Evolutionary conservation across 2,329 filamentous ascomycete species (phyloP).

Genomic region (Pezicula carpinea): DNA sequence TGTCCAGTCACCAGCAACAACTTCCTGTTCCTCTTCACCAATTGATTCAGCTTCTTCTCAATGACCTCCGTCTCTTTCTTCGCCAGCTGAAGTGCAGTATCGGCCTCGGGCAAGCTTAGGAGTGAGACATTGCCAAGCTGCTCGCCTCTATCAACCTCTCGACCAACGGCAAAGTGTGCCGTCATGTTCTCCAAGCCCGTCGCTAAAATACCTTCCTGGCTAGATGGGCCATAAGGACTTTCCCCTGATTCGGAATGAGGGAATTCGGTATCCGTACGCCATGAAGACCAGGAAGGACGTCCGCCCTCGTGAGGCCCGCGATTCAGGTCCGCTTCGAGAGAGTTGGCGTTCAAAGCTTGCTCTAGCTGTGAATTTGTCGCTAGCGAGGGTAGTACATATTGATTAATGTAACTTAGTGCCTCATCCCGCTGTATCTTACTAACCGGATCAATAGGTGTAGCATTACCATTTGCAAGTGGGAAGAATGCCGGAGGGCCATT

Average conservation of each 20-base stretch:
- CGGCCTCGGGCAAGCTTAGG: slow-evolving; percentile 60
- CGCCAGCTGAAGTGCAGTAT: slow-evolving; percentile 44
- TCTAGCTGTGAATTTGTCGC: slow-evolving; percentile 30
- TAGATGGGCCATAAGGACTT: slow-evolving; percentile 11
- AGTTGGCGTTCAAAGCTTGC: slow-evolving; percentile 28
- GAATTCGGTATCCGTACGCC: slow-evolving; percentile 17
- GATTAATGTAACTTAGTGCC: slow-evolving; percentile 64
- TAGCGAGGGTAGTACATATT: slow-evolving; percentile 54
- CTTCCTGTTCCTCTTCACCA: slow-evolving; percentile 56
- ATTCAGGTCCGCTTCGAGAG: slow-evolving; percentile 23
- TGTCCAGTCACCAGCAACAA: slow-evolving; percentile 39
- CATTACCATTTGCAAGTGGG: slow-evolving; percentile 34
- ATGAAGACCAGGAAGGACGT: slow-evolving; percentile 21
- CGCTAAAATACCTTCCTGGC: slow-evolving; percentile 24
- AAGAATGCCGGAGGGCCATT: slow-evolving; percentile 61
- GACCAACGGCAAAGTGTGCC: slow-evolving; percentile 24
- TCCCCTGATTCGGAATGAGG: slow-evolving; percentile 12
- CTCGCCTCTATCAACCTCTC: slow-evolving; percentile 24
- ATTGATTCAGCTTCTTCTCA: slow-evolving; percentile 55
- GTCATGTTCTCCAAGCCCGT: slow-evolving; percentile 28
- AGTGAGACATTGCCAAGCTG: slow-evolving; percentile 33
- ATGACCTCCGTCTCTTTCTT: slow-evolving; percentile 57
- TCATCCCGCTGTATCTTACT: slow-evolving; percentile 64
- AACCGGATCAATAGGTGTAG: slow-evolving; percentile 49
- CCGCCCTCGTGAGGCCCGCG: slow-evolving; percentile 19